Evolutionary conservation across 352 stramenopile genomes (phyloP).

Genomic region (Pythium volutum): DNA sequence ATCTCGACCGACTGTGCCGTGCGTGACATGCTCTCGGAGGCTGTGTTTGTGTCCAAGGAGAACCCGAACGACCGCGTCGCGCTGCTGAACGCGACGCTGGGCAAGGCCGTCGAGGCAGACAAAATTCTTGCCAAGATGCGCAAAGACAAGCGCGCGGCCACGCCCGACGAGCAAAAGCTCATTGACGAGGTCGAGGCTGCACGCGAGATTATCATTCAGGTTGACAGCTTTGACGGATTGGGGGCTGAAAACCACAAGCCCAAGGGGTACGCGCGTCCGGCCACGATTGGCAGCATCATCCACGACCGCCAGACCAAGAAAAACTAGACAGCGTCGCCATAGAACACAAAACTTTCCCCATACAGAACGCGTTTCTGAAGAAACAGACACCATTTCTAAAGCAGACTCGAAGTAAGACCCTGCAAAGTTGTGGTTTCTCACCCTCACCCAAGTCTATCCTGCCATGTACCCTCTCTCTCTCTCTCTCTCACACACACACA

Average conservation of each 20-base stretch:
- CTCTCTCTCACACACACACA: too few relatives aligned
- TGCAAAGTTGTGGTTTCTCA: too few relatives aligned
- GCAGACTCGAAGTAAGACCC: too few relatives aligned
- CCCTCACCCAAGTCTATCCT: too few relatives aligned
- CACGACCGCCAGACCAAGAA: constrained; percentile 26
- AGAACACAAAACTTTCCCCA: too few relatives aligned
- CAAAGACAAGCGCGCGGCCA: constrained; percentile 94
- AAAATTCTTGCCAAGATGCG: constrained; percentile 88
- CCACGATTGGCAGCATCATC: constrained; percentile 58
- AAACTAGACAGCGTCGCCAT: constrained; percentile 16
- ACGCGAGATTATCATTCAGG: constrained; percentile 96
- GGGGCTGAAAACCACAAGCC: constrained; percentile 77
- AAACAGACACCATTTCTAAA: too few relatives aligned
- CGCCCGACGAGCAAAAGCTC: constrained; percentile 90
- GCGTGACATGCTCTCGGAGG: constrained; percentile 63
- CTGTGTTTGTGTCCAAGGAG: constrained; percentile 69
- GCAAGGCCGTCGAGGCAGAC: constrained; percentile 91
- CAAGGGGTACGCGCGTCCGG: constrained; percentile 90
- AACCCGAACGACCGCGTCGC: constrained; percentile 61
- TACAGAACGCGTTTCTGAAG: too few relatives aligned
- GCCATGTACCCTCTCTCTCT: too few relatives aligned
- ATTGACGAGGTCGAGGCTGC: constrained; percentile 95
- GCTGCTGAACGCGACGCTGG: constrained; percentile 70
- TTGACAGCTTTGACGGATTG: constrained; percentile 91
- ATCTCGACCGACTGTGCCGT: constrained; percentile 73